phyloP scores from a whole-genome alignment of 306 rosid species.

The Ormosia semicastrata region DNA sequence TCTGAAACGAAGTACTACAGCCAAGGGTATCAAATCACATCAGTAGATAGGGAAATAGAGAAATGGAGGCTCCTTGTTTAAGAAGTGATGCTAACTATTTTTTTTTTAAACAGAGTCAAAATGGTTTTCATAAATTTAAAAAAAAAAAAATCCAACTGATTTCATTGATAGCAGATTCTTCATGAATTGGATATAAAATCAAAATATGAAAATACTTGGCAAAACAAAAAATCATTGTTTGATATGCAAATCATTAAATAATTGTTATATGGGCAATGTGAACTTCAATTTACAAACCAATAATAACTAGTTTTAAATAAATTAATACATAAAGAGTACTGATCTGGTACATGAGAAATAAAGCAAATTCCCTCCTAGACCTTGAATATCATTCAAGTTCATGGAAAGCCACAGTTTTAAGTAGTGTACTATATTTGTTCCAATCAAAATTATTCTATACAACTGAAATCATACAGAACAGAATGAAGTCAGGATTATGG shows the following conservation, averaged over 20 bases:
- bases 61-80: background rate
- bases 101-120: background rate
- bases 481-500: background rate
- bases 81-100: background rate
- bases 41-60: background rate
- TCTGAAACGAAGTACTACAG: background rate
- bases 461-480: background rate
- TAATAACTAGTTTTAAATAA: background rate
- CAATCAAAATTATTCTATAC: background rate
- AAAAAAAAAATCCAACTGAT: background rate
- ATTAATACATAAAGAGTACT: background rate
- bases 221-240: background rate
- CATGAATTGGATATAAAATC: background rate
- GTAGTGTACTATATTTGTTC: background rate
- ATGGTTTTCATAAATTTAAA: background rate
- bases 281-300: conserved; percentile 7
- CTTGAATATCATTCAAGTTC: background rate
- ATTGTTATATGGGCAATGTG: background rate
- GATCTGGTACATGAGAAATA: background rate
- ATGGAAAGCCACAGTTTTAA: background rate
- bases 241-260: background rate
- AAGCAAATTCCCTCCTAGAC: background rate
- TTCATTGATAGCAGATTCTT: background rate
- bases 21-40: background rate
- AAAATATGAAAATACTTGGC: background rate